Percentiles rank a stretch among this genome's conserved stretches.
phyloP scores from a whole-genome alignment of 2,329 filamentous ascomycete genomes.

The Colletotrichum sp. region DNA sequence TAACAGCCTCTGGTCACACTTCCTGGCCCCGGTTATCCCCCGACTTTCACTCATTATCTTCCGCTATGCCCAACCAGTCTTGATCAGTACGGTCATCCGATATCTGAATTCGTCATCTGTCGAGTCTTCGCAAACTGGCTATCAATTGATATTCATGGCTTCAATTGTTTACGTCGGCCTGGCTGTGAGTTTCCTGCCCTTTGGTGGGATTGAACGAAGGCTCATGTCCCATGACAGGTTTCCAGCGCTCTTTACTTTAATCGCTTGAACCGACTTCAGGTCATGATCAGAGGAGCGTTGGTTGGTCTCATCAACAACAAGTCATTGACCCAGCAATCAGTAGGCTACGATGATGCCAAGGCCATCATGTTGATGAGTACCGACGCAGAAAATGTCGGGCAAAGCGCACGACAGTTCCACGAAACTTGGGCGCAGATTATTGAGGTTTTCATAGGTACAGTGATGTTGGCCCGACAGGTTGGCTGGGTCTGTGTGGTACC shows the following conservation, averaged over 20 bases:
- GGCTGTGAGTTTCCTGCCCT: not conserved
- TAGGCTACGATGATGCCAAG: not conserved
- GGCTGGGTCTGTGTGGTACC: conserved; percentile 27
- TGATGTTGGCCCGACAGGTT: conserved; percentile 23
- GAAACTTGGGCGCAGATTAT: conserved; percentile 26
- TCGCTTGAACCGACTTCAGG: not conserved
- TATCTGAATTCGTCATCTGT: not conserved
- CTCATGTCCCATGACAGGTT: not conserved
- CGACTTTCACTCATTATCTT: not conserved
- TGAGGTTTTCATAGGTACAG: conserved; percentile 20
- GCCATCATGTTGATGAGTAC: conserved; percentile 22
- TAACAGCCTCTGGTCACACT: not conserved
- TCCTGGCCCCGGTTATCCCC: not conserved
- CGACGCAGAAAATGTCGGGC: conserved; percentile 14
- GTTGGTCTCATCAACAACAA: conserved; percentile 4
- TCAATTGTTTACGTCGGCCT: not conserved
- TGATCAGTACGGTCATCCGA: not conserved
- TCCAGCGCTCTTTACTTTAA: not conserved
- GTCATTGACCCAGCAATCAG: not conserved
- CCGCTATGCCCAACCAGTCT: conserved; percentile 1
- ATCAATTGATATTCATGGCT: not conserved
- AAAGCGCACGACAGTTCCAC: conserved; percentile 17
- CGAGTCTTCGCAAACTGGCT: not conserved
- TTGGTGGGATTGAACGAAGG: accelerated
- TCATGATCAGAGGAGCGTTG: not conserved